A percentile compares a stretch with the other conserved stretches of the same genome.
Conservation (phyloP, 208 protist species). For the Leishmania guyanensis region DNA sequence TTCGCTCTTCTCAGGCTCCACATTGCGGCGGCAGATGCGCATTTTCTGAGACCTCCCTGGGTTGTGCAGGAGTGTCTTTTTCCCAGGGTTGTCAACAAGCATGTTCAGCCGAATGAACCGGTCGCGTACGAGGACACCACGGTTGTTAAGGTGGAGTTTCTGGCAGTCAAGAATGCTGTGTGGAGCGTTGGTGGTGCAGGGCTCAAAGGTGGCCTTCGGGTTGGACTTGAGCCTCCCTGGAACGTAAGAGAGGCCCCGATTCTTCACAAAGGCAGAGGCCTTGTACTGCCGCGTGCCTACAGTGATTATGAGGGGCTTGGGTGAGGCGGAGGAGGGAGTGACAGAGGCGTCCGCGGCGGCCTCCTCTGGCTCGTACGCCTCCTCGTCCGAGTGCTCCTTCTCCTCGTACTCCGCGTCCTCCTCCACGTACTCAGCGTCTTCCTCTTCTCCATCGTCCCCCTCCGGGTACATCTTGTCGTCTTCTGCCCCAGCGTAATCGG, state of each 20-base stretch:
- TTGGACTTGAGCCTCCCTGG: constrained; percentile 50
- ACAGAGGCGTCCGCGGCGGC: not conserved
- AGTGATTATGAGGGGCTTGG: constrained; percentile 21
- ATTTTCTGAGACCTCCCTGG: constrained; percentile 43
- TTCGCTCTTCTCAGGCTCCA: constrained; percentile 13
- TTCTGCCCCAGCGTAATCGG: not conserved
- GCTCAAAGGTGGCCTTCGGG: constrained; percentile 52
- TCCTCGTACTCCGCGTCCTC: constrained; percentile 35
- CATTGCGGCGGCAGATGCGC: constrained; percentile 41
- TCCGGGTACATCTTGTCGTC: not conserved
- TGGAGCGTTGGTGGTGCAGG: constrained; percentile 35
- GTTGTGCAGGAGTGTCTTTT: constrained; percentile 48
- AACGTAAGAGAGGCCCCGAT: constrained; percentile 47
- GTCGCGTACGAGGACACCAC: constrained; percentile 60
- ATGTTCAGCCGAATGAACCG: constrained; percentile 82
- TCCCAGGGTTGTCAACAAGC: constrained; percentile 61
- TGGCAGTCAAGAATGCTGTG: constrained; percentile 73
- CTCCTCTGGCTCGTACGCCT: constrained; percentile 42
- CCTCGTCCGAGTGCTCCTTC: constrained; percentile 29
- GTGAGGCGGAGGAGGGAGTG: not conserved
- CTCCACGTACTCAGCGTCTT: constrained; percentile 33
- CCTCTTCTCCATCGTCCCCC: constrained; percentile 4
- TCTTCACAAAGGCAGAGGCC: constrained; percentile 56
- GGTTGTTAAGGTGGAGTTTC: constrained; percentile 64
- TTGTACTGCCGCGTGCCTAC: constrained; percentile 54